phyloP scores from a whole-genome alignment of 192 early-diverging fungal species.

The Linnemannia hyalina region DNA sequence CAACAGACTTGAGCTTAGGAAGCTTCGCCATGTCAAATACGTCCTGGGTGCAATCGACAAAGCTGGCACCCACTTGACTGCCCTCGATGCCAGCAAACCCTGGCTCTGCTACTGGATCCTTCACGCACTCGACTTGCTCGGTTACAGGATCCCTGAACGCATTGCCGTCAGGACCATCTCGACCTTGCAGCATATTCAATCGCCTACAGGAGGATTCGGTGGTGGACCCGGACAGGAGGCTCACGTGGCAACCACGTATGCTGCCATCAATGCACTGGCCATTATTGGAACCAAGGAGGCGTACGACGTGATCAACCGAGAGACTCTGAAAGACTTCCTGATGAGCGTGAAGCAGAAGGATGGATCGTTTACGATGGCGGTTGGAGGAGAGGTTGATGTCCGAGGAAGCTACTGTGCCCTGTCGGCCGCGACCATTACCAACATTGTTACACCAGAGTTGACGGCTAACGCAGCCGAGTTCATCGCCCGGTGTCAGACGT shows the following conservation, averaged over 20 bases:
- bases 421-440: slow-evolving; percentile 81
- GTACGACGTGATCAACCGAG: slow-evolving; percentile 74
- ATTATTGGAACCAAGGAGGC: slow-evolving; percentile 82
- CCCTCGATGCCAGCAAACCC: slow-evolving; percentile 84
- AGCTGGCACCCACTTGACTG: slow-evolving; percentile 28
- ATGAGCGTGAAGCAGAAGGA: slow-evolving; percentile 86
- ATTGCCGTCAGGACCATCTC: slow-evolving; percentile 66
- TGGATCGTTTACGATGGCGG: slow-evolving; percentile 92
- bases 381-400: slow-evolving; percentile 94
- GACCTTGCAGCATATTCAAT: slow-evolving; percentile 76
- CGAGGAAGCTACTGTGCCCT: slow-evolving; percentile 91
- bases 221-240: slow-evolving; percentile 89
- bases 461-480: slow-evolving; percentile 70
- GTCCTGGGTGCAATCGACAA: slow-evolving; percentile 29
- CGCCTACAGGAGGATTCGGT: slow-evolving; percentile 83
- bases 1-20: slow-evolving; percentile 30
- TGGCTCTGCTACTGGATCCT: slow-evolving; percentile 95
- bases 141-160: slow-evolving; percentile 61
- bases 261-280: slow-evolving; percentile 85
- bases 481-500: slow-evolving; percentile 80
- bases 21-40: slow-evolving; percentile 39
- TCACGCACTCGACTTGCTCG: slow-evolving; percentile 86
- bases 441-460: slow-evolving; percentile 87
- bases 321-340: slow-evolving; percentile 79
- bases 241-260: slow-evolving; percentile 93